phyloP scores from a whole-genome alignment of 129 eudicot species.

The Tagetes erecta region DNA sequence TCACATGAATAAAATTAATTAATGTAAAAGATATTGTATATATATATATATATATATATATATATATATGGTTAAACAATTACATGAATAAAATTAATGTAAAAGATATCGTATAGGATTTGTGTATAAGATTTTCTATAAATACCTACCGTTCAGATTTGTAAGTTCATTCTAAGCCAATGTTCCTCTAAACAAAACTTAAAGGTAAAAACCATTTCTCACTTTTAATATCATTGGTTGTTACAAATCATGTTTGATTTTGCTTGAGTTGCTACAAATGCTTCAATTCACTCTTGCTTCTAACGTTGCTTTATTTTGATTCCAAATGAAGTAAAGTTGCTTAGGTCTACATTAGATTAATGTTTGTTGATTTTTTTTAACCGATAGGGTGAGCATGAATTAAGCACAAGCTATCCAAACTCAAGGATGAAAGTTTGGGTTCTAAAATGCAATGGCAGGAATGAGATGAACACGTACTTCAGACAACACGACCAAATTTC shows the following conservation, averaged over 20 bases:
- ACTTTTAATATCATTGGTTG: background rate
- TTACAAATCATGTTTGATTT: background rate
- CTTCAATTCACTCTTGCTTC: background rate
- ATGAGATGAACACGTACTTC: constrained; percentile 1
- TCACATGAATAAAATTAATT: too few species aligned
- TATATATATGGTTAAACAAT: too few species aligned
- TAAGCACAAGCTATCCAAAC: background rate
- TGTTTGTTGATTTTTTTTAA: background rate
- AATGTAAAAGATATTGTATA: too few species aligned
- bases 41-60: too few species aligned
- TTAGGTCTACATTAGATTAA: background rate
- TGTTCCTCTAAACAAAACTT: background rate
- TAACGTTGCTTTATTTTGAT: background rate
- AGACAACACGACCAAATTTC: constrained; percentile 14
- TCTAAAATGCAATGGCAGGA: background rate
- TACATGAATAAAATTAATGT: too few species aligned
- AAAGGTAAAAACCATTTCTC: background rate
- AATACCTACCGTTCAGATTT: background rate
- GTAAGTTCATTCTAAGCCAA: background rate
- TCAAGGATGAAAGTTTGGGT: constrained; percentile 40
- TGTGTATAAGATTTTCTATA: background rate
- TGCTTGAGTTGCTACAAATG: constrained; percentile 12
- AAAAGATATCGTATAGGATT: too few species aligned
- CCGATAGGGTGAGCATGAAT: background rate
- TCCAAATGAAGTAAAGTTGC: too few species aligned